Evolutionary conservation across 73 alveolate genomes (phyloP), one percentile per base, ranked within the genome.

Genomic region (Diophrys appendiculata): DNA sequence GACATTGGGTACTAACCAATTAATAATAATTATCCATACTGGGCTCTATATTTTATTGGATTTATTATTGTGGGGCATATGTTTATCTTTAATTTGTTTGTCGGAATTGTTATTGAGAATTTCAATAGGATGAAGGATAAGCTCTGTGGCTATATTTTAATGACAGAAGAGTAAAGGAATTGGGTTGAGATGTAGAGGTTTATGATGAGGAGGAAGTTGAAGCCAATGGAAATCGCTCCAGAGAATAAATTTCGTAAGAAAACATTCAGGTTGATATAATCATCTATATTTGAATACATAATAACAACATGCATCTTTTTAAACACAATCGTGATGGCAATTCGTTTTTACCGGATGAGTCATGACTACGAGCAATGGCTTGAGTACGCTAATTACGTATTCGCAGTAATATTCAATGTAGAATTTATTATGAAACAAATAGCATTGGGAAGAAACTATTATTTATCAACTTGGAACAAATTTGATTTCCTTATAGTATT

Each of bases 41-140:
- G 52, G 76, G 8, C 24, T 29, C 14, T 77, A 0, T 67, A 54
- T 29, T 83, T 76, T 54, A 29, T 67, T 11, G 25, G 70, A 2
- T 80, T 83, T 68, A 68, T 83, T 72, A 55, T 83, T 23, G 35
- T 83, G 31, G 91, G 91, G 56, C 33, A 69, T 26, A 30, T 77
- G 64, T 83, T 83, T 64, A 83, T 80, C 34, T 52, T 77, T 54
- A 83, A 83, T 54, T 65, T 83, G 25, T 75, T 83, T 54, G 81
- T 80, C 60, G 91, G 91, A 13, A 77, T 83, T 13, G 78, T 83
- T 29, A 80, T 83, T 8, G 86, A 83, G 60, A 83, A 83, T 34
- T 83, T 83, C 53, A 77, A 83, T 30, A 76, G 65, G 53, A 83
- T 83, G 71, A 83, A 78, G 68, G 87, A 83, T 24, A 76, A 71